Evolutionary conservation across 495 filamentous ascomycete genomes (phyloP), one percentile per base, ranked within the genome.

Genomic region (Lepraria neglecta): DNA sequence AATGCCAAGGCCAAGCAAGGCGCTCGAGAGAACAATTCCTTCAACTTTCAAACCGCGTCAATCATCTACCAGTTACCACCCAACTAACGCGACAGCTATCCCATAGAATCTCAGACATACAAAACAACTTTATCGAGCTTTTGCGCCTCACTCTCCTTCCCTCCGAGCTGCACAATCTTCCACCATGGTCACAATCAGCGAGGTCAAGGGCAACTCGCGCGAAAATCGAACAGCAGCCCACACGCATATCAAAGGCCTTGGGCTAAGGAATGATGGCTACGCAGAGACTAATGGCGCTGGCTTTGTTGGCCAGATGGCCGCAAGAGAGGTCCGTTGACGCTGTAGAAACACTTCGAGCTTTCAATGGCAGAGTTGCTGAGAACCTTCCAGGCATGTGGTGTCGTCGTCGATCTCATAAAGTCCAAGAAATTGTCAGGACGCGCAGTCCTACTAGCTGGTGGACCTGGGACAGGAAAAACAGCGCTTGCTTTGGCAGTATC

Each of bases 361-460:
- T 57, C 48, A 48, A 44, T 45, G 30, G 30, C 30, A 60, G 55
- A 2, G 46, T 19, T 56, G 43, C 47, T 56, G 40, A 59, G 42
- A 6, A 38, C 21, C 54, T 43, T 21, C 76, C 58, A 86, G 88
- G 95, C 94, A 71, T 92, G 88, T 73, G 94, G 94, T 69, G 83
- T 98, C 12, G 85, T 98, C 17, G 91, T 97, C 67, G 94, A 97
- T 72, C 83, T 98, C 57, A 91, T 98, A 70, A 87, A 87, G 68
- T 84, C 88, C 43, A 92, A 92, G 76, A 97, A 96, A 80, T 97
- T 98, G 94, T 87, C 92, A 21, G 94, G 94, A 53, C 82, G 94
- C 58, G 94, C 92, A 48, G 91, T 98, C 21, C 75, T 98, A 56
- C 84, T 98, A 30, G 92, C 92, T 51, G 94, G 94, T 67, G 80